Evolutionary conservation across 805 yeast genomes (phyloP), one percentile per base, ranked within the genome.

Genomic region (Clavispora asparagi): DNA sequence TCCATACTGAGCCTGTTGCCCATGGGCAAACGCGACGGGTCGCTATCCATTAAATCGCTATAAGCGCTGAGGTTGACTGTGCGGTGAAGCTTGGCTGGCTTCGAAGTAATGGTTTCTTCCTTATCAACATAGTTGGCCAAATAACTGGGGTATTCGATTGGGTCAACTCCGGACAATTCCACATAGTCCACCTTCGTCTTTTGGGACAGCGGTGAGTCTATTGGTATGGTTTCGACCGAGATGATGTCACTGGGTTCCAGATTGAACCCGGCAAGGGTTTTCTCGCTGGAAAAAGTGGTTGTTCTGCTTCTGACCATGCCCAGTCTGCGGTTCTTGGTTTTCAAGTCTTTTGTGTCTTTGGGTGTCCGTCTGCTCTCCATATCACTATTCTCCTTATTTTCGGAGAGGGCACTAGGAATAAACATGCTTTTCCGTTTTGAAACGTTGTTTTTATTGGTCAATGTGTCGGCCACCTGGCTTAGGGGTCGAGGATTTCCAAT

Each of bases 1-100:
- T 49, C 52, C 19, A 51, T 42, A 38, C 52, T 45, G 26, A 45
- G 44, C 38, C 57, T 53, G 45, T 51, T 51, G 49, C 40, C 35
- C 39, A 53, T 38, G 19, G 57, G 57, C 46, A 51, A 41, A 28
- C 45, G 44, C 9, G 37, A 27, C 39, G 33, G 27, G 13, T 27
- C 37, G 8, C 17, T 31, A 7, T 33, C 16, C 37, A 33, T 16
- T 5, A 33, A n/a, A 17, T 33, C 37, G 6, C 25, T 33, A 14
- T 33, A 33, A 10, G 37, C 37, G 16, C 25, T 33, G 23, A 44
- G 23, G 40, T 50, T 50, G 27, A 46, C 39, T 10, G 56, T 52
- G 46, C 57, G 53, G 37, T 41, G 55, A 28, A 51, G 42, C 35
- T 42, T 43, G n/a, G 45, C 28, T 7, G 47, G 47, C 1, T 26